Percentiles rank a stretch among this genome's conserved stretches.
phyloP scores from a whole-genome alignment of 768 basidiomycete genomes.

The Arthromyces matolae region DNA sequence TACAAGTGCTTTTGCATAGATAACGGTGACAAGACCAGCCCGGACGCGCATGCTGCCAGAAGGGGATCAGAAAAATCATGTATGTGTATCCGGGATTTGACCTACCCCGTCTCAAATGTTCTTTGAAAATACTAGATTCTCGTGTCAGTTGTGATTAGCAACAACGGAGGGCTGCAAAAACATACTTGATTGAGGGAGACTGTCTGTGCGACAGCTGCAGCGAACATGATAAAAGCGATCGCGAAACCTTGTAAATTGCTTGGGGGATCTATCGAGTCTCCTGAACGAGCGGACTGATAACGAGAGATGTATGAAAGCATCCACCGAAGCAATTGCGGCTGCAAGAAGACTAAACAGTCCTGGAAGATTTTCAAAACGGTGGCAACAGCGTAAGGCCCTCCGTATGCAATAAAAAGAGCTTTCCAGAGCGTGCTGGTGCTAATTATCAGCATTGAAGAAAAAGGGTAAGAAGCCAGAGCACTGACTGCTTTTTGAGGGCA shows the following conservation, averaged over 20 bases:
- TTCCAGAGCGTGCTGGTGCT: conserved; percentile 64
- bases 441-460: neutral
- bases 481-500: conserved; percentile 63
- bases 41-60: conserved; percentile 79
- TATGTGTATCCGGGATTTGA: neutral
- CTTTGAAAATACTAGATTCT: conserved; percentile 84
- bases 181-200: conserved; percentile 73
- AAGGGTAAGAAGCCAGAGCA: conserved; percentile 3
- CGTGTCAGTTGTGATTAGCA: too few relatives aligned
- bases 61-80: neutral
- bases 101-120: conserved; percentile 66
- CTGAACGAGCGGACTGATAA: conserved; percentile 57
- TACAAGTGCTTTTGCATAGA: conserved; percentile 83
- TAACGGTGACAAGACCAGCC: conserved; percentile 79
- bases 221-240: conserved; percentile 78
- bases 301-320: conserved; percentile 77
- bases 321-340: conserved; percentile 81
- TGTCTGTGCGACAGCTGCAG: conserved; percentile 74
- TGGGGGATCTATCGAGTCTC: conserved; percentile 24
- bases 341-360: conserved; percentile 77
- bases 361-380: conserved; percentile 68
- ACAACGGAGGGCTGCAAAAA: too few relatives aligned
- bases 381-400: conserved; percentile 66
- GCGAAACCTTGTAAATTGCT: conserved; percentile 64
- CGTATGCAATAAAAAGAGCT: conserved; percentile 76